Conservation (phyloP, 305 asterid genomes). For the Rubia balearica region DNA sequence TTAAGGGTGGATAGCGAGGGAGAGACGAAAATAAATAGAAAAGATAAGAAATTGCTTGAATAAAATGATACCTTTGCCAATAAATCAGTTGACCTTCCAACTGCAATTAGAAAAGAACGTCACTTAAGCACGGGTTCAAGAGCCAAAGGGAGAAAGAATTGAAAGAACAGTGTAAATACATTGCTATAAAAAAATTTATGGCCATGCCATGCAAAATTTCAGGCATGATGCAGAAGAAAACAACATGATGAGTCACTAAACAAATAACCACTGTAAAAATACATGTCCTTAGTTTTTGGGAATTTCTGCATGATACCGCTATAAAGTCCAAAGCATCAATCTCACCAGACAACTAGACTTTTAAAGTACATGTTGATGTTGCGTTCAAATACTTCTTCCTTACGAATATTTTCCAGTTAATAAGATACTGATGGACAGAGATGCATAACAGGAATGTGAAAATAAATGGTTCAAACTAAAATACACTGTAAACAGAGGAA, state of each 20-base stretch:
- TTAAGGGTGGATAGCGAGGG: not conserved
- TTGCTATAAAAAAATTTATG: not conserved
- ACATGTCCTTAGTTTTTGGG: not conserved
- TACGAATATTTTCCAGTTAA: not conserved
- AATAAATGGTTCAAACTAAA: not conserved
- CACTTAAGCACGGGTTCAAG: constrained; percentile 7
- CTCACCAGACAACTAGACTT: not conserved
- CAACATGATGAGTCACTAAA: not conserved
- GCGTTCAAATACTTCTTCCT: not conserved
- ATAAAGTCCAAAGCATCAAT: not conserved
- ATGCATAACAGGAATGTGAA: not conserved
- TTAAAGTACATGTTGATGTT: not conserved
- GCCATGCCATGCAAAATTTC: not conserved
- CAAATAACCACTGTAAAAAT: not conserved
- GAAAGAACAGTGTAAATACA: not conserved
- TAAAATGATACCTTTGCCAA: constrained; percentile 46
- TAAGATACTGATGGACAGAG: not conserved
- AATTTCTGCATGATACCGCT: not conserved
- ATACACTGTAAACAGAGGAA: not conserved
- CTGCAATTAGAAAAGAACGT: constrained; percentile 38
- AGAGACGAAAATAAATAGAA: not conserved
- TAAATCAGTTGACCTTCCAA: constrained; percentile 59
- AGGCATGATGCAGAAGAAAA: not conserved
- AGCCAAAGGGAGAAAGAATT: not conserved
- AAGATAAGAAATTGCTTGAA: not conserved